phyloP scores from a whole-genome alignment of 257 asterid genomes.

The Agastache rugosa region DNA sequence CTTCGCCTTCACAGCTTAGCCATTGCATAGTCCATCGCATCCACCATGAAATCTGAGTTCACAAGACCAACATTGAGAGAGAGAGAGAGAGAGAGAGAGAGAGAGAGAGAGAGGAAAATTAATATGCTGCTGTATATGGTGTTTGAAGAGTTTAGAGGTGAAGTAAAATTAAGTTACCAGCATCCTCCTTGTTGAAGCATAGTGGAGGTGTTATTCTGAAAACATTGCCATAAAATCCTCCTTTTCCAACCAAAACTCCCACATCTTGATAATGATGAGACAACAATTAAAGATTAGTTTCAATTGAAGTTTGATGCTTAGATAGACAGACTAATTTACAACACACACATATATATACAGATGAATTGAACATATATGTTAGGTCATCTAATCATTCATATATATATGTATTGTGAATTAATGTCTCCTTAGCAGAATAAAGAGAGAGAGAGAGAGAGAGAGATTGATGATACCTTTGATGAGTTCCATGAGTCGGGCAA shows the following conservation, averaged over 20 bases:
- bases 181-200: constrained; percentile 69
- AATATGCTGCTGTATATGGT: neutral
- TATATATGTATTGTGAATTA: too few species aligned
- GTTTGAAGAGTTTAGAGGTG: neutral
- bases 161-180: constrained; percentile 45
- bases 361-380: too few species aligned
- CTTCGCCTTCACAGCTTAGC: constrained; percentile 42
- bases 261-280: constrained; percentile 41
- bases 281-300: neutral
- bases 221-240: constrained; percentile 75
- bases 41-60: constrained; percentile 57
- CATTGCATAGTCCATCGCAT: constrained; percentile 58
- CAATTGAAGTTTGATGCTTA: neutral
- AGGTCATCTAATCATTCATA: too few species aligned
- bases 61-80: neutral
- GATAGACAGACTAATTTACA: neutral
- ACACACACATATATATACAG: too few species aligned
- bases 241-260: constrained; percentile 79
- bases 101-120: neutral
- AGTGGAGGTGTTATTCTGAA: constrained; percentile 82
- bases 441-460: neutral
- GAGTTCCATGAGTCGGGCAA: constrained; percentile 57
- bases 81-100: neutral
- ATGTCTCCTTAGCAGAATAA: too few species aligned
- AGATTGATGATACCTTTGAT: constrained; percentile 69